Evolutionary conservation across 441 rosid genomes (phyloP), one percentile per base, ranked within the genome.

Genomic region (Brassica balearica): DNA sequence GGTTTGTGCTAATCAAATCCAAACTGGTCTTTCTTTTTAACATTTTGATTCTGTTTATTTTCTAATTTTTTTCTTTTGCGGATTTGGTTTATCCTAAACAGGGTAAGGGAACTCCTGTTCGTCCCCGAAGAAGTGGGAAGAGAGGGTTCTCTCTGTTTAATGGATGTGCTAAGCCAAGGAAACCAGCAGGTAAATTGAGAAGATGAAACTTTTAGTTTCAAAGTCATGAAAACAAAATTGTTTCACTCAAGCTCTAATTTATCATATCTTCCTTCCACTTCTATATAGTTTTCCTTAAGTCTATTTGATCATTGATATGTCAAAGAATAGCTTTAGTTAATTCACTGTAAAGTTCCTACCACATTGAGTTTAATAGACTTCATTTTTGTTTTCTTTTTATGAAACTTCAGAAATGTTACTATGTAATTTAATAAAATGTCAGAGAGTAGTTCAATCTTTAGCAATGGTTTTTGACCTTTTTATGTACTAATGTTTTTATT

Each of bases 131-230:
- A 82, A 82, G 79, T 5, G 87, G 77, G 74, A 83, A 82, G 8
- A 78, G 91, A 6, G 74, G 82, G 17, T 85, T 91, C 78, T 82
- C 92, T 19, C 72, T 96, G 84, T 94, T 96, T 78, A 90, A 89
- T 25, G 88, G 85, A 73, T 88, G 93, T 71, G 84, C 81, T 59
- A 91, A 87, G 91, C 81, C 89, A 41, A 94, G 88, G 87, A 88
- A 84, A 86, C 51, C 86, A 14, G 91, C 86, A 56, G 86, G 83
- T 84, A 89, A 84, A 78, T 67, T 59, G 29, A 84, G 81, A 80
- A 87, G 84, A 86, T 90, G 72, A 87, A 80, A 22, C 63, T 46
- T 43, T 43, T 7, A 11, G 38, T 63, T 27, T 11, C 5, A 10
- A 41, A 62, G 41, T 29, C 9, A n/a, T 65, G 66, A 8, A 36